Conservation (phyloP, 345 rosid species). For the Brassica incana region DNA sequence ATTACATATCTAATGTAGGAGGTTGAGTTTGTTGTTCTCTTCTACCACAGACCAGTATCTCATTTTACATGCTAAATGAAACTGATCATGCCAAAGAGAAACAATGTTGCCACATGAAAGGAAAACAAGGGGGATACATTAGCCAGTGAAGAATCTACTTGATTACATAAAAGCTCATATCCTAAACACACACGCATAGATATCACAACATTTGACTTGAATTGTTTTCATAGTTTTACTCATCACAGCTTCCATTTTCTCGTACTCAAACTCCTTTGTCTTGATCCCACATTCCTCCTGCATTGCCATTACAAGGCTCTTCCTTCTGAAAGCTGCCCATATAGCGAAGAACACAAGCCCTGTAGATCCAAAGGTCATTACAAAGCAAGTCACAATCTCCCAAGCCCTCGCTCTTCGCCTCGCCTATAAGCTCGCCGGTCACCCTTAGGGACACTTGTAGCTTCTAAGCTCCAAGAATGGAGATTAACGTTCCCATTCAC, state of each 20-base stretch:
- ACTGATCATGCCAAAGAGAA: too few species aligned
- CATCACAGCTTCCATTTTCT: conserved; percentile 58
- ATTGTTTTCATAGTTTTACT: conserved; percentile 52
- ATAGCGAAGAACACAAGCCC: conserved; percentile 65
- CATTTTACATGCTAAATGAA: too few species aligned
- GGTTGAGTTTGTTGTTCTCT: too few species aligned
- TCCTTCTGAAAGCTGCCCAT: conserved; percentile 63
- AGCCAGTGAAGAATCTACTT: too few species aligned
- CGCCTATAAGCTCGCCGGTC: conserved; percentile 43
- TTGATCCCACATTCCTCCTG: conserved; percentile 63
- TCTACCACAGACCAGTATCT: too few species aligned
- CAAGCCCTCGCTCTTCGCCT: conserved; percentile 49
- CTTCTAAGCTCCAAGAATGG: conserved; percentile 69
- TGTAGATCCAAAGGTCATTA: conserved; percentile 64
- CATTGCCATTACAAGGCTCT: conserved; percentile 48
- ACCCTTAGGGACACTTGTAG: conserved; percentile 46
- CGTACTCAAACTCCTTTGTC: conserved; percentile 56
- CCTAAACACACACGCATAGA: neutral
- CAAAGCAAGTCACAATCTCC: conserved; percentile 56
- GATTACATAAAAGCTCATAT: too few species aligned
- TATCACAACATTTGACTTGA: too few species aligned
- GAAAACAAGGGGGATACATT: too few species aligned
- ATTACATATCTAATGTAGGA: too few species aligned
- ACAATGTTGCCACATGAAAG: too few species aligned
- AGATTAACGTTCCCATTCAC: conserved; percentile 54